These are phyloP conservation scores for Kodamaea anthophila DNA, from an alignment of 1,139 yeast genomes.

Conservation along the genomic window DNA sequence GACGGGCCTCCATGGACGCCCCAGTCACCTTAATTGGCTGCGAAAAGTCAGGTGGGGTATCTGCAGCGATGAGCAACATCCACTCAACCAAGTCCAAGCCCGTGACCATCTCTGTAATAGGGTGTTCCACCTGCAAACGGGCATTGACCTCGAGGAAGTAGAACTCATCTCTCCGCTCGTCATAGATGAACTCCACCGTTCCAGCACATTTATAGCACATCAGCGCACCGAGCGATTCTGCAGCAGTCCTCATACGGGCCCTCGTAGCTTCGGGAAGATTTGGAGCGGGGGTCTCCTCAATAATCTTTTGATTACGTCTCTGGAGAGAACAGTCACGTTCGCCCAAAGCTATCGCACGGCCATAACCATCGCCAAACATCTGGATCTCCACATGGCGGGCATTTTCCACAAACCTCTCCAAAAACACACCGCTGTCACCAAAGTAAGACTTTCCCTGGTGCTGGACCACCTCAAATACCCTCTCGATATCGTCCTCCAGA, in stretches of 20 bases:
- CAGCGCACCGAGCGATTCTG: constrained; percentile 71
- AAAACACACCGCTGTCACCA: constrained; percentile 91
- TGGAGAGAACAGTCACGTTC: constrained; percentile 97
- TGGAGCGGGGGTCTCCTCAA: constrained; percentile 98
- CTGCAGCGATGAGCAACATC: constrained; percentile 92
- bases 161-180: constrained; percentile 76
- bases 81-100: constrained; percentile 93
- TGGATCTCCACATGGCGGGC: constrained; percentile 97
- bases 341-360: constrained; percentile 87
- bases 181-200: constrained; percentile 93
- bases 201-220: constrained; percentile 95
- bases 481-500: constrained; percentile 66
- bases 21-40: constrained; percentile 61
- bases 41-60: constrained; percentile 70
- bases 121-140: constrained; percentile 95
- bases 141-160: constrained; percentile 96
- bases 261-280: constrained; percentile 78
- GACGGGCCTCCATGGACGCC: constrained; percentile 93
- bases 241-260: constrained; percentile 68
- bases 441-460: constrained; percentile 91
- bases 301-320: constrained; percentile 92
- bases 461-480: constrained; percentile 83
- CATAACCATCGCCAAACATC: constrained; percentile 92
- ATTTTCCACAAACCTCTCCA: constrained; percentile 88
- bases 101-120: constrained; percentile 91